Evolutionary conservation across 2,329 filamentous ascomycete species (phyloP), one percentile per base, ranked within the genome.

Genomic region (Monilinia vaccinii-corymbosi): DNA sequence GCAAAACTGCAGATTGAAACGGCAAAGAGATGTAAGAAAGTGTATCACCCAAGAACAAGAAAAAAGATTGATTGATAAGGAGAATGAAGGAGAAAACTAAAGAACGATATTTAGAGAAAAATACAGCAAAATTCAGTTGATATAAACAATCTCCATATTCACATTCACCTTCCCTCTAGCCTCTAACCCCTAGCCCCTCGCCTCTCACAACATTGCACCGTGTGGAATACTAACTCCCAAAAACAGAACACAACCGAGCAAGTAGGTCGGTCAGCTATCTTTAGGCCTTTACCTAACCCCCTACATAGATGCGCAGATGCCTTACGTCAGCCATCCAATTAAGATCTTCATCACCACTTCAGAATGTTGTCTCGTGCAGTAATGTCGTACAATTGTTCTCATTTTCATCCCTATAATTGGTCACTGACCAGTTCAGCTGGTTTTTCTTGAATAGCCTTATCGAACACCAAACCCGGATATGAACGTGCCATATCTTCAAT

Each of bases 291-390:
- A 23, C 13, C 28, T n/a, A 23, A 14, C 28, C 31, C 25, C 31
- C n/a, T 23, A 55, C 51, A 32, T 55, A 42, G 40, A 34, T 40
- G 40, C 52, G 52, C 32, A 34, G 44, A 11, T 36, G 32, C 36
- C 53, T 50, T 46, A 58, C 56, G 56, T 58, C 56, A 58, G 56
- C 56, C 9, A 58, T n/a, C 56, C 34, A 58, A 58, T 58, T 25
- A 58, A 16, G n/a, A 40, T 42, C 16, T 2, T 7, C 36, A 49
- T 58, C 44, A 58, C 45, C 34, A 58, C 23, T 9, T 31, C 34
- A 40, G 14, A 18, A 49, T 31, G 21, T 11, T 14, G 32, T 57
- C 42, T 13, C 45, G 25, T 31, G 56, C 56, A 58, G 31, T 18
- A 40, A 2, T 23, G 36, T 36, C 45, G 36, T 48, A 40, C 25